Conservation (phyloP, 2,329 filamentous ascomycete species). For the Magnaporthiopsis incrustans region DNA sequence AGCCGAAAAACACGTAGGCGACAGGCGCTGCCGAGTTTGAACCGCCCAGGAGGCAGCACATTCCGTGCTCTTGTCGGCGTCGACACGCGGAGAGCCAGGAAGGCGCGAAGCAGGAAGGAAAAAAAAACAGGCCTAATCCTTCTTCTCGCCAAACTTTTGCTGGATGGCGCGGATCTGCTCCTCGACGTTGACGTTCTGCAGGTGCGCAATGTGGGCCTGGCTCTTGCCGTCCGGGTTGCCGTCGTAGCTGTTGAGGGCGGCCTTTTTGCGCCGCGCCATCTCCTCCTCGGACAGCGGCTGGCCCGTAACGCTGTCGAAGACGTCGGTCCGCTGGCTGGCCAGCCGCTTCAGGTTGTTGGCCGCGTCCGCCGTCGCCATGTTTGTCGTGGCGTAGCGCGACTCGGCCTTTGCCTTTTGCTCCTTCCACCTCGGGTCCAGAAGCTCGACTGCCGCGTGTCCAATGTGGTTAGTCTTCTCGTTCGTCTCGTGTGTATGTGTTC, state of each 20-base stretch:
- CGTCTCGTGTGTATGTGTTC: background rate
- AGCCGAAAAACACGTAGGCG: too few relatives aligned
- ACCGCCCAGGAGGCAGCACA: too few relatives aligned
- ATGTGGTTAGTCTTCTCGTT: background rate
- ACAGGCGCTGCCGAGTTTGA: too few relatives aligned
- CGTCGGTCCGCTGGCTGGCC: slow-evolving; percentile 76
- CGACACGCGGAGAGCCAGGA: too few relatives aligned
- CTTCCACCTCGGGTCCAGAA: slow-evolving; percentile 91
- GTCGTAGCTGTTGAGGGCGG: slow-evolving; percentile 57
- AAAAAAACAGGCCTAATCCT: slow-evolving; percentile 11
- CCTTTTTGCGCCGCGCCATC: slow-evolving; percentile 65
- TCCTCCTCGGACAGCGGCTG: slow-evolving; percentile 66
- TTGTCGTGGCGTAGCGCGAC: slow-evolving; percentile 75
- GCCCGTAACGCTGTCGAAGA: slow-evolving; percentile 71
- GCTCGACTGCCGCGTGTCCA: slow-evolving; percentile 55
- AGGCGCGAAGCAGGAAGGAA: too few relatives aligned
- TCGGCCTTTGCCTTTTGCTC: slow-evolving; percentile 89
- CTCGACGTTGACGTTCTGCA: slow-evolving; percentile 69
- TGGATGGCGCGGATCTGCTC: slow-evolving; percentile 69
- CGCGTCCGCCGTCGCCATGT: slow-evolving; percentile 77
- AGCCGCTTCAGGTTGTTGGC: slow-evolving; percentile 94
- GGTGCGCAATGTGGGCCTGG: slow-evolving; percentile 44
- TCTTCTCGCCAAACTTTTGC: slow-evolving; percentile 41
- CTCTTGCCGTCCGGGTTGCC: slow-evolving; percentile 54
- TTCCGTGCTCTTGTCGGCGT: too few relatives aligned